Conservation (phyloP, 176 grass and related monocot genomes). For the Cenchrus fungigraminus region DNA sequence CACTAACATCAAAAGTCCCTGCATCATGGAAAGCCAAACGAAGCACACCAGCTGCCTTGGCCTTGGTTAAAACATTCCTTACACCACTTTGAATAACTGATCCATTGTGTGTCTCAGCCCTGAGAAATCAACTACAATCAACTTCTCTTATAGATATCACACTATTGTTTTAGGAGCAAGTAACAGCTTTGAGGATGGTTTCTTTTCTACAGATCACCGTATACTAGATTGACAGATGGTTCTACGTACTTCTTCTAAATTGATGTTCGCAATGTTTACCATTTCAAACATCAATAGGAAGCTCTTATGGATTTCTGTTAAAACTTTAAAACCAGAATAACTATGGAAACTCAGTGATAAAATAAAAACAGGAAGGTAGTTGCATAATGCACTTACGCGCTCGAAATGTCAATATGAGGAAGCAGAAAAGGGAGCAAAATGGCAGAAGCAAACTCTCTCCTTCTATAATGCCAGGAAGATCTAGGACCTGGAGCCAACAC, state of each 20-base stretch:
- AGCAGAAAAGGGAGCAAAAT: conserved; percentile 63
- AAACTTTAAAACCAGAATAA: not conserved
- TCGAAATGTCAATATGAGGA: conserved; percentile 54
- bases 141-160: not conserved
- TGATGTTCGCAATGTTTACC: not conserved
- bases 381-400: conserved; percentile 62
- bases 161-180: not conserved
- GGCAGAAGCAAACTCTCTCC: conserved; percentile 65
- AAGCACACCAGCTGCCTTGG: conserved; percentile 84
- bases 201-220: conserved; percentile 14
- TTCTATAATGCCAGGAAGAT: conserved; percentile 50
- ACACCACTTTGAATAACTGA: conserved; percentile 69
- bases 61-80: conserved; percentile 79
- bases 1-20: conserved; percentile 73
- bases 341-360: conserved; percentile 15
- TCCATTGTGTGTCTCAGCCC: conserved; percentile 54
- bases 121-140: conserved; percentile 35
- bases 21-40: conserved; percentile 96
- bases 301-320: not conserved
- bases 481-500: conserved; percentile 25
- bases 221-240: conserved; percentile 10
- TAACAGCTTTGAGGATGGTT: conserved; percentile 33
- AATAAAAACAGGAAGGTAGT: conserved; percentile 13
- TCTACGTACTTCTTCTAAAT: conserved; percentile 5
- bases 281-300: conserved; percentile 15